phyloP scores from a whole-genome alignment of 441 rosid species.

The Lepidium campestre region DNA sequence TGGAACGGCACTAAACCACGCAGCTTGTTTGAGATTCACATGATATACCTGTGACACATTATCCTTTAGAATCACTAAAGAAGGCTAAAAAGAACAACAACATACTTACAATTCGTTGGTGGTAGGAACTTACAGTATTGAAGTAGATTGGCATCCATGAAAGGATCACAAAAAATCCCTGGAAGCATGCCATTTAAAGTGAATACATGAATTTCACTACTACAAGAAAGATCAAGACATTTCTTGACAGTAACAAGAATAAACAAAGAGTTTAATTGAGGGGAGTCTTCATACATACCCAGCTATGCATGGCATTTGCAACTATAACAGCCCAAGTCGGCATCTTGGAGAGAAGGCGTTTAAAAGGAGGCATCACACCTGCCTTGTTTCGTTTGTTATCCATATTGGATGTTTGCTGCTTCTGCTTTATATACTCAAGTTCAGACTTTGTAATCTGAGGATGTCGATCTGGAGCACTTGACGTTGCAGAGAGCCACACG shows the following conservation, averaged over 20 bases:
- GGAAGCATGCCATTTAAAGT: constrained; percentile 17
- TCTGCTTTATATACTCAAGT: constrained; percentile 56
- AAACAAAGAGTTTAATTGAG: not conserved
- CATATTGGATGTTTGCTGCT: constrained; percentile 34
- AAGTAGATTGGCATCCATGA: constrained; percentile 99
- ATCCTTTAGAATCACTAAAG: constrained; percentile 14
- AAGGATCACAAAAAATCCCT: constrained; percentile 96
- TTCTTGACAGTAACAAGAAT: not conserved
- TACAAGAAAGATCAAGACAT: not conserved
- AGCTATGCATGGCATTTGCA: constrained; percentile 94
- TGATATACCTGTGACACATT: constrained; percentile 57
- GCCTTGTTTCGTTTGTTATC: constrained; percentile 40
- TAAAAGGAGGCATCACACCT: constrained; percentile 66
- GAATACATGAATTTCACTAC: not conserved
- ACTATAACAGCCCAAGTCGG: constrained; percentile 91
- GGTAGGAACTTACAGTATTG: constrained; percentile 53
- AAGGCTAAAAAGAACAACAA: not conserved
- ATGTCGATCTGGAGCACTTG: constrained; percentile 62
- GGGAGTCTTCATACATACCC: constrained; percentile 44
- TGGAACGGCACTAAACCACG: constrained; percentile 96
- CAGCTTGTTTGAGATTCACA: constrained; percentile 88
- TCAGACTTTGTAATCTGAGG: constrained; percentile 82
- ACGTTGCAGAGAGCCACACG: constrained; percentile 83
- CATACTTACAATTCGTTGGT: not conserved
- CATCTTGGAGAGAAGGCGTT: constrained; percentile 75